Evolutionary conservation across 2,329 filamentous ascomycete species (phyloP).

Genomic region (Didymella exigua): DNA sequence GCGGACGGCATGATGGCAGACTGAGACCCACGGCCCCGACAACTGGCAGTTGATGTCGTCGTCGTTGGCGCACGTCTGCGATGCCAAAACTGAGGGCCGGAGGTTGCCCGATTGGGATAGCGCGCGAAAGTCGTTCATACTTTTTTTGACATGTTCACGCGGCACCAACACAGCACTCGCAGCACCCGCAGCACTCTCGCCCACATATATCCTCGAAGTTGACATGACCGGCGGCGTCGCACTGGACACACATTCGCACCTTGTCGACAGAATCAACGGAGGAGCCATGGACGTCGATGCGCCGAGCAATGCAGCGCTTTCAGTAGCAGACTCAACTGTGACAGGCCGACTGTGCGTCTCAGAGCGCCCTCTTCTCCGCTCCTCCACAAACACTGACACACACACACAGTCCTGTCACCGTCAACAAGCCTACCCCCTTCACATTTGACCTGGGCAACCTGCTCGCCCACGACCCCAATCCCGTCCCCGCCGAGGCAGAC

Average conservation of each 20-base stretch:
- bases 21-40: slow-evolving; percentile 34
- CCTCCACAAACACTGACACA: slow-evolving; percentile 12
- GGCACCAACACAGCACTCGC: slow-evolving; percentile 7
- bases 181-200: slow-evolving; percentile 1
- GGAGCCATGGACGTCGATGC: slow-evolving; percentile 43
- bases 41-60: slow-evolving; percentile 32
- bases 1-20: slow-evolving; percentile 39
- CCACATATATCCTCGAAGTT: slow-evolving; percentile 16
- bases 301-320: slow-evolving; percentile 30
- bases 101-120: slow-evolving; percentile 15
- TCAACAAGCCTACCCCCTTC: slow-evolving; percentile 82
- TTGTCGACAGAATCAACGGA: slow-evolving; percentile 37
- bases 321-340: slow-evolving; percentile 42
- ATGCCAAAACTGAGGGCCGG: slow-evolving; percentile 29
- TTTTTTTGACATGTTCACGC: slow-evolving; percentile 1
- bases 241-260: slow-evolving; percentile 32
- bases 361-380: slow-evolving; percentile 8
- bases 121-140: slow-evolving; percentile 26
- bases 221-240: slow-evolving; percentile 42
- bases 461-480: slow-evolving; percentile 85
- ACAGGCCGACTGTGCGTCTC: slow-evolving; percentile 39
- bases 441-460: slow-evolving; percentile 91
- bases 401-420: slow-evolving; percentile 36
- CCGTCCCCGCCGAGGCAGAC: slow-evolving; percentile 64
- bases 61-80: slow-evolving; percentile 18